Evolutionary conservation across 495 filamentous ascomycete genomes (phyloP).

Genomic region (Neurospora africana): DNA sequence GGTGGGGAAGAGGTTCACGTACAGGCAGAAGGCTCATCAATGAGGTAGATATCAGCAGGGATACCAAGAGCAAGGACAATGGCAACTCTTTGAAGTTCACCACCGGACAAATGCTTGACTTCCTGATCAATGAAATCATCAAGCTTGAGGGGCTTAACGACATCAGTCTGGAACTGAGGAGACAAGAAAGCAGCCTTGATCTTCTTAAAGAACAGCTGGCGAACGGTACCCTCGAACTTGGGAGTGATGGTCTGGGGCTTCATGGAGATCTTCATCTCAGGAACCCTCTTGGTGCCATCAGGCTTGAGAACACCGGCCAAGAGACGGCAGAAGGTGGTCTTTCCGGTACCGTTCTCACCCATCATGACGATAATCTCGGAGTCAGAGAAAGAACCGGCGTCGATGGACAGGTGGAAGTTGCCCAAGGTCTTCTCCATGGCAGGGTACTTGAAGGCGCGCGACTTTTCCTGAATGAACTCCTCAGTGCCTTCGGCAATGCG

Average conservation of each 20-base stretch:
- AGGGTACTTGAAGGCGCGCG: conserved; percentile 76
- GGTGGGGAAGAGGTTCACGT: not conserved
- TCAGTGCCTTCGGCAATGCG: conserved; percentile 86
- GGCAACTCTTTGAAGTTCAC: conserved; percentile 94
- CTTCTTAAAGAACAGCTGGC: conserved; percentile 64
- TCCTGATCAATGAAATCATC: conserved; percentile 99
- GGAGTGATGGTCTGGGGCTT: conserved; percentile 99
- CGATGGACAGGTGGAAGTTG: conserved; percentile 72
- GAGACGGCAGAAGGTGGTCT: conserved; percentile 96
- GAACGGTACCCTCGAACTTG: conserved; percentile 92
- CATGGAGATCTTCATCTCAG: conserved; percentile 95
- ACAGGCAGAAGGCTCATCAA: conserved; percentile 58
- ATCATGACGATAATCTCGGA: conserved; percentile 99
- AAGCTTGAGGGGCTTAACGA: conserved; percentile 94
- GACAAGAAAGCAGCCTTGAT: conserved; percentile 94
- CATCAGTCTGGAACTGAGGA: conserved; percentile 97
- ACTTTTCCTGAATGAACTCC: conserved; percentile 78
- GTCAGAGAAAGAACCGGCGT: conserved; percentile 82
- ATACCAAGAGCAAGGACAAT: conserved; percentile 91
- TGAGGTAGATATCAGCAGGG: conserved; percentile 97
- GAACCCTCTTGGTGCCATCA: conserved; percentile 62
- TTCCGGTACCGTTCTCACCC: conserved; percentile 88
- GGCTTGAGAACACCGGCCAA: conserved; percentile 88
- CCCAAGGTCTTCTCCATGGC: conserved; percentile 90
- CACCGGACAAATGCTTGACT: conserved; percentile 96